Percentiles rank a stretch among this genome's conserved stretches.
These are phyloP conservation scores for Hippophae rhamnoides DNA, from an alignment of 306 rosid species.

Conservation along the genomic window DNA sequence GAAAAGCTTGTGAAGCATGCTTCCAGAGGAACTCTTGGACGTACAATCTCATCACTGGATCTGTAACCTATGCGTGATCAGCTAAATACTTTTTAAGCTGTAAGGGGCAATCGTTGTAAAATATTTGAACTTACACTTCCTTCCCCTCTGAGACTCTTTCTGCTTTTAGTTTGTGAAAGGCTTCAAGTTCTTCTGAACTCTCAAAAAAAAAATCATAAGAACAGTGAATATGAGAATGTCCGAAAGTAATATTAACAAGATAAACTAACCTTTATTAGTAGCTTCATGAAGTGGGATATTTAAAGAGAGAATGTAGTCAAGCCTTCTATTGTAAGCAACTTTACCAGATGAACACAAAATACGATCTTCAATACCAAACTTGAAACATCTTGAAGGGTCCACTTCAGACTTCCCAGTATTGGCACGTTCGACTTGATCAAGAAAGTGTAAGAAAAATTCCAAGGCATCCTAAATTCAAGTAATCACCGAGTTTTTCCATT, in stretches of 20 bases:
- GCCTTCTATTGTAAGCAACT: slow-evolving; percentile 80
- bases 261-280: slow-evolving; percentile 61
- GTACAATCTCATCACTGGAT: slow-evolving; percentile 64
- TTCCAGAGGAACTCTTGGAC: slow-evolving; percentile 92
- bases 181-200: slow-evolving; percentile 68
- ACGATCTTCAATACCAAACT: slow-evolving; percentile 93
- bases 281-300: slow-evolving; percentile 84
- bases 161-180: slow-evolving; percentile 64
- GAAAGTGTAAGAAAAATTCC: slow-evolving; percentile 93
- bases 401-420: slow-evolving; percentile 50
- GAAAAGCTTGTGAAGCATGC: slow-evolving; percentile 85
- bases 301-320: slow-evolving; percentile 80
- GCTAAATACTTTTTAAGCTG: slow-evolving; percentile 11
- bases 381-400: slow-evolving; percentile 83
- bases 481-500: slow-evolving; percentile 13
- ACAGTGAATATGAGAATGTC: slow-evolving; percentile 8
- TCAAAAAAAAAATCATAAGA: slow-evolving; percentile 24
- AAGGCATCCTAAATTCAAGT: slow-evolving; percentile 68
- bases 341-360: slow-evolving; percentile 91
- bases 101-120: slow-evolving; percentile 4
- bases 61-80: slow-evolving; percentile 41
- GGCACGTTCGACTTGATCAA: slow-evolving; percentile 85
- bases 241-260: slow-evolving; percentile 8
- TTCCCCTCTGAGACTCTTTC: slow-evolving; percentile 71
- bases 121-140: slow-evolving; percentile 61